These are phyloP conservation scores for Crithidia sp. DNA, from an alignment of 208 protist species.

Conservation along the genomic window DNA sequence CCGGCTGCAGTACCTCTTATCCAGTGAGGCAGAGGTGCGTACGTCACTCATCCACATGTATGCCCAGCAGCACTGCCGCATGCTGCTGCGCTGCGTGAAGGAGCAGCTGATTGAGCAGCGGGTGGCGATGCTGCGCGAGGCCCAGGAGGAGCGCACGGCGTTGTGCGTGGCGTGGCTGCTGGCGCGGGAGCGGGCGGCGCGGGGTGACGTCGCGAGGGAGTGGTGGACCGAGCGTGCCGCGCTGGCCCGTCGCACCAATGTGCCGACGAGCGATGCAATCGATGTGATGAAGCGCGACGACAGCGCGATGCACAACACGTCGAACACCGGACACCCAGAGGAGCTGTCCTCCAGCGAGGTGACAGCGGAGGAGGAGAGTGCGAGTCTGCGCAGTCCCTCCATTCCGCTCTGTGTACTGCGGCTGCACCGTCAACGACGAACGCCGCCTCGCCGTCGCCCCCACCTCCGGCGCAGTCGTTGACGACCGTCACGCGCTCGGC, in stretches of 20 bases:
- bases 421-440: not conserved
- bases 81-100: conserved; percentile 31
- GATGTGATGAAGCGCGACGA: conserved; percentile 21
- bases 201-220: conserved; percentile 15
- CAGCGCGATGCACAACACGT: conserved; percentile 19
- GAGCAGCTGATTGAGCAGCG: conserved; percentile 50
- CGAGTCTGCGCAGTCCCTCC: conserved; percentile 7
- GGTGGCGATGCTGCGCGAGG: conserved; percentile 35
- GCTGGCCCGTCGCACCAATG: conserved; percentile 9
- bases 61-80: conserved; percentile 16
- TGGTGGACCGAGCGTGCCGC: conserved; percentile 19
- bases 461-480: not conserved
- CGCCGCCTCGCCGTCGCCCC: not conserved
- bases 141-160: conserved; percentile 34
- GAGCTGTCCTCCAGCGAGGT: conserved; percentile 27
- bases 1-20: conserved; percentile 42
- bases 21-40: conserved; percentile 49
- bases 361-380: conserved; percentile 18
- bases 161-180: conserved; percentile 27
- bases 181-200: conserved; percentile 15
- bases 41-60: conserved; percentile 31
- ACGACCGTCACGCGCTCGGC: too few relatives aligned
- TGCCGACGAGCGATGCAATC: not conserved
- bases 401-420: not conserved
- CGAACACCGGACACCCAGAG: conserved; percentile 16